Evolutionary conservation across 352 stramenopile species (phyloP).

Genomic region (Phytophthora agathidicida): DNA sequence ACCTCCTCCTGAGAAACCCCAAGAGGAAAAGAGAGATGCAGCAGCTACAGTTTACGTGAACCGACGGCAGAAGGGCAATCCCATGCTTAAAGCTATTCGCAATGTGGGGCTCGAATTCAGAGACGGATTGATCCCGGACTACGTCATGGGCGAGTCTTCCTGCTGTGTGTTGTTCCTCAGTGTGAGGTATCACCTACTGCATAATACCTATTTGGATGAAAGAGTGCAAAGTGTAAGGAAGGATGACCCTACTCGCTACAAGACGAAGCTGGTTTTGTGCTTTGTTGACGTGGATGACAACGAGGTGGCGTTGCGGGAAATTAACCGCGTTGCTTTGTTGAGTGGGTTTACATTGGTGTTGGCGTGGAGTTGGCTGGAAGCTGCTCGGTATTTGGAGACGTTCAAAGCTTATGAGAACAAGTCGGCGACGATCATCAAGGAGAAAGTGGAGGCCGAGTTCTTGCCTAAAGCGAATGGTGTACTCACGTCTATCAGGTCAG

Average conservation of each 20-base stretch:
- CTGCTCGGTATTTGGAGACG: slow-evolving; percentile 96
- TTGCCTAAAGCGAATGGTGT: slow-evolving; percentile 92
- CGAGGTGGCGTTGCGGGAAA: slow-evolving; percentile 88
- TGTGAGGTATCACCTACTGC: slow-evolving; percentile 89
- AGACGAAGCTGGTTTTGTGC: slow-evolving; percentile 93
- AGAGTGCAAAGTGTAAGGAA: slow-evolving; percentile 90
- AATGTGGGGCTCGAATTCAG: slow-evolving; percentile 94
- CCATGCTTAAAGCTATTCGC: slow-evolving; percentile 90
- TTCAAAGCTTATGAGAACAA: slow-evolving; percentile 97
- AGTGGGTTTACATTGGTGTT: slow-evolving; percentile 94
- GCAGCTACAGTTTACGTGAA: slow-evolving; percentile 74
- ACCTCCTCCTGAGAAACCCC: slow-evolving; percentile 9
- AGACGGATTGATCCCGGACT: slow-evolving; percentile 93
- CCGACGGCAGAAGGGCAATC: slow-evolving; percentile 93
- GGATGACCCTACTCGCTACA: slow-evolving; percentile 76
- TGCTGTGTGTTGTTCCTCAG: slow-evolving; percentile 93
- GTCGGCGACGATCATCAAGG: slow-evolving; percentile 94
- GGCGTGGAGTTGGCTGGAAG: slow-evolving; percentile 94
- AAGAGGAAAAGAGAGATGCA: slow-evolving; percentile 38
- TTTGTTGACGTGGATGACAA: slow-evolving; percentile 97
- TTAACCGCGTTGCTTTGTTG: slow-evolving; percentile 93
- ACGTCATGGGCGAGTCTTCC: slow-evolving; percentile 88
- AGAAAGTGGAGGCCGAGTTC: slow-evolving; percentile 92
- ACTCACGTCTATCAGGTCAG: slow-evolving; percentile 87
- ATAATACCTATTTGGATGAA: slow-evolving; percentile 91